These are phyloP conservation scores for Hydnomerulius pinastri DNA, from an alignment of 768 basidiomycete species.

Conservation along the genomic window DNA sequence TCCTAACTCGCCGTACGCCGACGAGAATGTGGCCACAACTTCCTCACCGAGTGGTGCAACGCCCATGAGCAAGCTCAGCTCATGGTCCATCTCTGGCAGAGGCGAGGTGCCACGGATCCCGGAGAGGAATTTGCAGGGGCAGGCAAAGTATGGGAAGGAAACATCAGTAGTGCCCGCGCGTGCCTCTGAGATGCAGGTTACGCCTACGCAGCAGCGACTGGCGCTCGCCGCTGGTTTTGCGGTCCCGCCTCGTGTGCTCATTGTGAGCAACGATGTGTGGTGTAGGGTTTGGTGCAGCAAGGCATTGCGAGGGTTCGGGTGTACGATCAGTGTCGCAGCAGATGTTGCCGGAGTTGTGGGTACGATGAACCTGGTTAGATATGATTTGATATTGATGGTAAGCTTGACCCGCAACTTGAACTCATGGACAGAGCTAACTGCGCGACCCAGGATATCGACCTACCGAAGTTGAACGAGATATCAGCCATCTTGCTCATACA, in stretches of 20 bases:
- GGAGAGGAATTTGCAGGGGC: too few species aligned
- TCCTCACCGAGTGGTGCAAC: too few species aligned
- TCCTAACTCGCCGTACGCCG: too few species aligned
- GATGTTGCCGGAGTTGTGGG: slow-evolving; percentile 91
- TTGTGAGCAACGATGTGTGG: slow-evolving; percentile 96
- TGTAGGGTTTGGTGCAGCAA: slow-evolving; percentile 86
- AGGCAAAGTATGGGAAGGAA: too few species aligned
- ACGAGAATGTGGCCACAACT: too few species aligned
- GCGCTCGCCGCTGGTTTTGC: slow-evolving; percentile 91
- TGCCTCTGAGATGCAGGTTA: too few species aligned
- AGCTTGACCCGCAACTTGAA: slow-evolving; percentile 28
- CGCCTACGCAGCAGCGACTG: slow-evolving; percentile 65
- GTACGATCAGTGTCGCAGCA: slow-evolving; percentile 90
- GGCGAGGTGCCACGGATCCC: too few species aligned
- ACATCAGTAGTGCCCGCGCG: too few species aligned
- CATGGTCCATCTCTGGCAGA: too few species aligned
- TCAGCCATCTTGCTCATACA: slow-evolving; percentile 91
- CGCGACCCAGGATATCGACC: slow-evolving; percentile 92
- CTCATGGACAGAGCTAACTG: not conserved
- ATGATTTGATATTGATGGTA: slow-evolving; percentile 95
- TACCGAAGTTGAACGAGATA: slow-evolving; percentile 87
- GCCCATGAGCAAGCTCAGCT: too few species aligned
- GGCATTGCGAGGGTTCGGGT: slow-evolving; percentile 94
- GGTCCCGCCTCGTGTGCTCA: slow-evolving; percentile 83
- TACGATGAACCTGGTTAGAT: slow-evolving; percentile 96